Percentiles rank a stretch among this genome's conserved stretches.
phyloP scores from a whole-genome alignment of 192 early-diverging fungal species.

The Gigaspora rosea region DNA sequence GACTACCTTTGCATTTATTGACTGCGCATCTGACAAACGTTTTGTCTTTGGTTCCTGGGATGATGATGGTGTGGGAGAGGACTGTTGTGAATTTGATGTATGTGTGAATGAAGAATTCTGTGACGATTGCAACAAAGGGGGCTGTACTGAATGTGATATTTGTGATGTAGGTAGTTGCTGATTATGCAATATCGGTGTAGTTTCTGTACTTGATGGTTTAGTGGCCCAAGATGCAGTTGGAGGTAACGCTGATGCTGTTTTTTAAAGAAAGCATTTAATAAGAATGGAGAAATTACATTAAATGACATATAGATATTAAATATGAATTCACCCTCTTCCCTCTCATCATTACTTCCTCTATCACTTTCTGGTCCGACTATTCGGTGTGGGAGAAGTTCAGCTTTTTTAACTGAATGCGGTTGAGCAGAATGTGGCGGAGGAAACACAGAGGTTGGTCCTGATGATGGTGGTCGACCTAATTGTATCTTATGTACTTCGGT shows the following conservation, averaged over 20 bases:
- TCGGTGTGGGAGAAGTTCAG: not conserved
- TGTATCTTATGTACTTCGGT: slow-evolving; percentile 31
- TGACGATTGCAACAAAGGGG: not conserved
- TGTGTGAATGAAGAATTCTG: not conserved
- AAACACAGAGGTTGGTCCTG: slow-evolving; percentile 26
- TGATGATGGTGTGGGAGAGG: not conserved
- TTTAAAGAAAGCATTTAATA: not conserved
- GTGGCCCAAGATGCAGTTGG: slow-evolving; percentile 63
- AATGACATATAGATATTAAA: slow-evolving; percentile 1
- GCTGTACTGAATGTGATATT: not conserved
- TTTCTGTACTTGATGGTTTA: slow-evolving; percentile 48
- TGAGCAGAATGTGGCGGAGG: slow-evolving; percentile 36
- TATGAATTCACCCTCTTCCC: slow-evolving; percentile 34
- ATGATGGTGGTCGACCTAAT: slow-evolving; percentile 32
- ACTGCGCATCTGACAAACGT: not conserved
- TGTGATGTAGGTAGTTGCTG: slow-evolving; percentile 17
- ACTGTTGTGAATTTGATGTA: not conserved
- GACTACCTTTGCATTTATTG: slow-evolving; percentile 21
- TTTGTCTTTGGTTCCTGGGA: slow-evolving; percentile 15
- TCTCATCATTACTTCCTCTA: slow-evolving; percentile 38
- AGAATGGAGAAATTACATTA: not conserved
- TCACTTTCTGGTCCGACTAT: slow-evolving; percentile 22
- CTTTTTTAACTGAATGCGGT: slow-evolving; percentile 29
- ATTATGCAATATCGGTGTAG: slow-evolving; percentile 32
- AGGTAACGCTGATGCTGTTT: slow-evolving; percentile 52